Evolutionary conservation across 1,284 basidiomycete species (phyloP).

Genomic region (Earliella scabrosa): DNA sequence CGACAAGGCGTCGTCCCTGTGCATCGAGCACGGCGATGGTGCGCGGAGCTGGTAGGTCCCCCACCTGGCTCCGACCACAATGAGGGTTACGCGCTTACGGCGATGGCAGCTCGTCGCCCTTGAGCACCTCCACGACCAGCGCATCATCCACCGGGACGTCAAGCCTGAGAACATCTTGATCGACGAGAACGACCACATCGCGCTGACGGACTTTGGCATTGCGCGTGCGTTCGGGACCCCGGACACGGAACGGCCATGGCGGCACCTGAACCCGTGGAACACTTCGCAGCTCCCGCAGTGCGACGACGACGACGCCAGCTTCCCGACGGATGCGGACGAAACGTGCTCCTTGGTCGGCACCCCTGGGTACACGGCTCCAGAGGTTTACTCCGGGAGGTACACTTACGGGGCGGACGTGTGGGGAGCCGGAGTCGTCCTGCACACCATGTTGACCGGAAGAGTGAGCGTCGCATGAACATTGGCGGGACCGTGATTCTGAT

Average conservation of each 20-base stretch:
- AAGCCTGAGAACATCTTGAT: slow-evolving; percentile 71
- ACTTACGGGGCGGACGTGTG: slow-evolving; percentile 47
- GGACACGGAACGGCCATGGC: slow-evolving; percentile 25
- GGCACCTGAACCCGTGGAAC: slow-evolving; percentile 32
- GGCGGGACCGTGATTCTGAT: neutral
- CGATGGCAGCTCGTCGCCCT: slow-evolving; percentile 26
- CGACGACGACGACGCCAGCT: neutral
- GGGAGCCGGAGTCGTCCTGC: slow-evolving; percentile 60
- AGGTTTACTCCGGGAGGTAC: slow-evolving; percentile 52
- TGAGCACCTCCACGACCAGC: slow-evolving; percentile 48
- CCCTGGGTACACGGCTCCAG: slow-evolving; percentile 65
- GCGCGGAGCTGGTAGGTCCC: slow-evolving; percentile 31
- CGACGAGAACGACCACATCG: slow-evolving; percentile 65
- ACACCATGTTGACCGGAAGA: slow-evolving; percentile 57
- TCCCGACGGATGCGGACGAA: slow-evolving; percentile 6
- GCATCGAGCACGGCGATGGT: slow-evolving; percentile 23
- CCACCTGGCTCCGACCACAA: neutral
- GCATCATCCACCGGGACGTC: slow-evolving; percentile 39
- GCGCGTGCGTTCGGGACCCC: slow-evolving; percentile 53
- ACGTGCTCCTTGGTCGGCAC: slow-evolving; percentile 29
- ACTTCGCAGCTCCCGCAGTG: slow-evolving; percentile 55
- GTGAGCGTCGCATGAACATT: slow-evolving; percentile 10
- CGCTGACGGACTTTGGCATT: slow-evolving; percentile 70
- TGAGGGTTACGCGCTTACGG: slow-evolving; percentile 44
- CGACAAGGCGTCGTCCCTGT: slow-evolving; percentile 18